These are phyloP conservation scores for Amborella trichopoda DNA, from an alignment of 164 flowering plant species.

Conservation along the genomic window DNA sequence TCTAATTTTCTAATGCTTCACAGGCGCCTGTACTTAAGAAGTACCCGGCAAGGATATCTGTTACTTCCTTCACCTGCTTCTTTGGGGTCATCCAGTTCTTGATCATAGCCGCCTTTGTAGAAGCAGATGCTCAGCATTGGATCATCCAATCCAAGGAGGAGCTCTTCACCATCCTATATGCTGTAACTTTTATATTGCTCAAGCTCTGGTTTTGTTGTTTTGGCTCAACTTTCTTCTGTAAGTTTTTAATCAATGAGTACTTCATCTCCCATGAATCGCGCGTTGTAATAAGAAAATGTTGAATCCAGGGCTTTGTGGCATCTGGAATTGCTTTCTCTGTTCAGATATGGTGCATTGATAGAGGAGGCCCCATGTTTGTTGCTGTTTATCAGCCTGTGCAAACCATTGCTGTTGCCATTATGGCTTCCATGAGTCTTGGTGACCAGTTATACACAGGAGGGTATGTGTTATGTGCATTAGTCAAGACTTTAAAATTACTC, in stretches of 20 bases:
- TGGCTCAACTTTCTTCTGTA: not conserved
- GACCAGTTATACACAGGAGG: slow-evolving; percentile 68
- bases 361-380: slow-evolving; percentile 66
- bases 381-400: slow-evolving; percentile 73
- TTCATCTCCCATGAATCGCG: not conserved
- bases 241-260: not conserved
- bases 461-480: no score
- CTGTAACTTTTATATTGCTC: slow-evolving; percentile 24
- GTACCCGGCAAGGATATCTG: slow-evolving; percentile 75
- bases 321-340: slow-evolving; percentile 59
- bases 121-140: slow-evolving; percentile 44
- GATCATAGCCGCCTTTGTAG: slow-evolving; percentile 44
- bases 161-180: slow-evolving; percentile 53
- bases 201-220: not conserved
- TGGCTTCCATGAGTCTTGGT: slow-evolving; percentile 63
- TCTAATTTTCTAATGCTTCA: slow-evolving; percentile 1
- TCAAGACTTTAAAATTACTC: no score
- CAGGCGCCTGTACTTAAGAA: slow-evolving; percentile 71
- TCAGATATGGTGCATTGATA: slow-evolving; percentile 79
- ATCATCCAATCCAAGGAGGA: slow-evolving; percentile 54
- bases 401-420: slow-evolving; percentile 55
- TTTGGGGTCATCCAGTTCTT: slow-evolving; percentile 66
- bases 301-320: slow-evolving; percentile 56
- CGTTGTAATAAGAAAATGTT: not conserved
- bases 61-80: slow-evolving; percentile 70